Conservation (phyloP, 306 rosid genomes). For the Rosa multiflora region DNA sequence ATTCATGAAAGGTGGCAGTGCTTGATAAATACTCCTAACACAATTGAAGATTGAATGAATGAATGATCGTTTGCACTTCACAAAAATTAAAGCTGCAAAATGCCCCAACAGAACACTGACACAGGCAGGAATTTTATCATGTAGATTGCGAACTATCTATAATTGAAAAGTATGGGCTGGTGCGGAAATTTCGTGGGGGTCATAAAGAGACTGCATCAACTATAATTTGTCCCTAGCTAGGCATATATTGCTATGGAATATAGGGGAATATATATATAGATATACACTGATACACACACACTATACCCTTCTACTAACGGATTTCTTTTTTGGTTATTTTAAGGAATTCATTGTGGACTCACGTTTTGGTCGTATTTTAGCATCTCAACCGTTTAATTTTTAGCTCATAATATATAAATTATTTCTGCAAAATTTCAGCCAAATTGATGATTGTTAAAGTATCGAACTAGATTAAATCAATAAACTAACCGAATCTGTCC, state of each 20-base stretch:
- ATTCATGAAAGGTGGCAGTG: too few species aligned
- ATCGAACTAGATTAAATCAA: too few species aligned
- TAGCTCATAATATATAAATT: too few species aligned
- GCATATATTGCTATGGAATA: not conserved
- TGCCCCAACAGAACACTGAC: not conserved
- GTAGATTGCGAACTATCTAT: not conserved
- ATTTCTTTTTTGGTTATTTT: too few species aligned
- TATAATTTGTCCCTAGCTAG: not conserved
- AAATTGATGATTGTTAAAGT: too few species aligned
- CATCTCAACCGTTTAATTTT: too few species aligned
- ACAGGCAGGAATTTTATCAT: not conserved
- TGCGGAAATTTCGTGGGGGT: slow-evolving; percentile 1
- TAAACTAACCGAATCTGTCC: too few species aligned
- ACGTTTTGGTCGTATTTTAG: too few species aligned
- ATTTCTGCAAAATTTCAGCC: too few species aligned
- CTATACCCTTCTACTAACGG: too few species aligned
- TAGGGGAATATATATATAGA: not conserved
- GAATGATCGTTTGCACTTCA: not conserved
- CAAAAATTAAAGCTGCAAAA: slow-evolving; percentile 4
- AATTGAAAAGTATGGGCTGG: slow-evolving; percentile 1
- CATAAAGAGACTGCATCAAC: not conserved
- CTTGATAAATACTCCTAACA: not conserved
- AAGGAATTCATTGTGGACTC: too few species aligned
- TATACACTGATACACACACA: too few species aligned
- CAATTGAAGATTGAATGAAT: not conserved